Evolutionary conservation across 2,329 filamentous ascomycete species (phyloP), one percentile per base, ranked within the genome.

Genomic region (Claviceps africana): DNA sequence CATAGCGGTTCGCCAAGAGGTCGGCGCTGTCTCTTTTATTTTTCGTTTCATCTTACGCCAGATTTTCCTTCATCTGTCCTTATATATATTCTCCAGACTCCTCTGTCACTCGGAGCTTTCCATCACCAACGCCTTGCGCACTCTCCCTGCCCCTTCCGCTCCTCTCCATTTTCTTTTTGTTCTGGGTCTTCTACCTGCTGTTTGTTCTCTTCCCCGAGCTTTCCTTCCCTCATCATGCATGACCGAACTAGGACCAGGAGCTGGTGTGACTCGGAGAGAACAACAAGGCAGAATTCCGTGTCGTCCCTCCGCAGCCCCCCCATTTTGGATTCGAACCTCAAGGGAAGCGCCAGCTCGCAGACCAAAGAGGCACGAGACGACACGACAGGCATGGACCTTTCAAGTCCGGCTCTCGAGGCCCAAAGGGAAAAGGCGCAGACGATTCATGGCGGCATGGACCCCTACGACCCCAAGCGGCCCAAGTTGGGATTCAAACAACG

Each of bases 401-500:
- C 44, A 7, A 39, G 48, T 17, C 48, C 52, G 10, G 21, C 44
- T 37, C 48, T 53, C 48, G 53, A 55, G 30, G 31, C 39, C 8
- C 45, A 45, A 28, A 21, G 33, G 9, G 44, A 39, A 9, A 53
- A 45, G 22, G 15, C 10, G 3, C 15, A 55, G 40, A 13, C 47
- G 1, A 25, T n/a, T 6, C 35, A 37, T 46, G 31, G 33, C 47
- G 39, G 22, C 28, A 47, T 59, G 31, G 60, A 60, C 49, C 53
- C 57, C 28, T 57, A 54, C 58, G 61, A 54, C 11, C 55, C 59
- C 3, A 54, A 57, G 3, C 56, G 58, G 13, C 56, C 55, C 4
- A 70, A 65, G 50, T 58, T 76, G 1, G 59, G 65, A 3, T 53
- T 77, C 21, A 68, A 69, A 51, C 60, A 73, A 51, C 67, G 77